Base-by-base conservation (phyloP, 225 moss, liverwort and hornwort species). In the Physcomitrellopsis africana region DNA sequence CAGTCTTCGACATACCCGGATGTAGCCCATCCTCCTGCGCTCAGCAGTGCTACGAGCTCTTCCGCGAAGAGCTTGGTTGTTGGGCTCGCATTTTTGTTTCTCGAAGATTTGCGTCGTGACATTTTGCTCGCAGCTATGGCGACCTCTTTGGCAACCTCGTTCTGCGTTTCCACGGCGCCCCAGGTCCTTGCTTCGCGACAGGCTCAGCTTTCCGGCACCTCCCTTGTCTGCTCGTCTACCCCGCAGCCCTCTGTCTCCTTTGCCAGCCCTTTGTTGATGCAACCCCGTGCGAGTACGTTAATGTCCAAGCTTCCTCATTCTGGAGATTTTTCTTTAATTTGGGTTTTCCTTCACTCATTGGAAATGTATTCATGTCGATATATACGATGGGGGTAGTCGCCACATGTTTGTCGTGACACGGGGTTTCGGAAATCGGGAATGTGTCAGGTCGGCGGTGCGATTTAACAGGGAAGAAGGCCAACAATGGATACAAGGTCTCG, bases 401-500 rank as follows among this genome's bases (percentile, higher is more conserved):
- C 2, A 55, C 54, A 11, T 22, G 11, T 22, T 11, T n/a, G 10
- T 19, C 43, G 27, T 69, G 67, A 63, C 14, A 63, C 32, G 19
- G 65, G 56, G 47, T 20, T 32, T 37, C 43, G 49, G 73, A 60
- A 9, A 47, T 11, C 10, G 74, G 69, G 75, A 15, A 48, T 65
- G 73, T 68, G 32, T 24, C 62, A 89, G 89, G 86, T 64, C 81
- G 84, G 68, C 60, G 77, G 46, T 90, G 89, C 48, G 89, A 87
- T 58, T 84, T 90, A 63, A 87, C 87, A 16, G 85, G 89, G 19
- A 87, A 87, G 86, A 86, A 47, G 73, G 89, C 86, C 19, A 89
- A 89, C 80, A 89, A 87, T 83, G 89, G 86, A 5, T 89, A 85
- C 82, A 87, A 87, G 79, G 86, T 89, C 0, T 85, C 89, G 14